These are phyloP conservation scores for Prinsepia uniflora DNA, from an alignment of 306 rosid species.

Conservation along the genomic window DNA sequence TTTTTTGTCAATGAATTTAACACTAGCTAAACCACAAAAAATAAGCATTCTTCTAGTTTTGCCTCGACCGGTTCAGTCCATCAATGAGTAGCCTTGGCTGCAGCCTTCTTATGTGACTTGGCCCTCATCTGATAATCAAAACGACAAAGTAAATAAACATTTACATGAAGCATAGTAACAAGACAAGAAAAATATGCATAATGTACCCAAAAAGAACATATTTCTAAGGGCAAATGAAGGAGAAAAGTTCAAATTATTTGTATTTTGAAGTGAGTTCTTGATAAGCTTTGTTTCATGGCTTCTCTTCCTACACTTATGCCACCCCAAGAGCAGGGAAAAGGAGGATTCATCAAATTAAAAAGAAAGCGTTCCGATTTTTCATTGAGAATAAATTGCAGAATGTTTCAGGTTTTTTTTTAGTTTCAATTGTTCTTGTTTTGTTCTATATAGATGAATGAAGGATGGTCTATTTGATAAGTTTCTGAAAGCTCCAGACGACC, in stretches of 20 bases:
- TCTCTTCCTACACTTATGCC: too few relatives aligned
- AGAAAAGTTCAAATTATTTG: neutral
- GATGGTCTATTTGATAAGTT: neutral
- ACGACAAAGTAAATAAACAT: neutral
- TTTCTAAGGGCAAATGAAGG: neutral
- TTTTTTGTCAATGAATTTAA: too few relatives aligned
- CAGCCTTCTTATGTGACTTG: slow-evolving; percentile 20
- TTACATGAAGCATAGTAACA: neutral
- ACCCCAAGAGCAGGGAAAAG: too few relatives aligned
- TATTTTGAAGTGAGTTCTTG: too few relatives aligned
- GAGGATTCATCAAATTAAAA: too few relatives aligned
- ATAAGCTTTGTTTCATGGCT: too few relatives aligned
- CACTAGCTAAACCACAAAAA: neutral
- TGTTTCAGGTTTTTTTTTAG: too few relatives aligned
- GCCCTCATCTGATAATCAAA: neutral
- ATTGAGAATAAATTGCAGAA: too few relatives aligned
- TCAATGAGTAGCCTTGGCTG: slow-evolving; percentile 37
- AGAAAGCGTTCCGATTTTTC: too few relatives aligned
- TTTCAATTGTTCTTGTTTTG: too few relatives aligned
- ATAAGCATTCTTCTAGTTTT: neutral
- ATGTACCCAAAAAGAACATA: neutral
- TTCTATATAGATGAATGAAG: too few relatives aligned
- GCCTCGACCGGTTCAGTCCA: neutral
- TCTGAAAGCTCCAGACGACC: neutral
- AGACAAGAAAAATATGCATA: neutral